These are phyloP conservation scores for Pichia inconspicua DNA, from an alignment of 1,139 yeast species.

Conservation along the genomic window DNA sequence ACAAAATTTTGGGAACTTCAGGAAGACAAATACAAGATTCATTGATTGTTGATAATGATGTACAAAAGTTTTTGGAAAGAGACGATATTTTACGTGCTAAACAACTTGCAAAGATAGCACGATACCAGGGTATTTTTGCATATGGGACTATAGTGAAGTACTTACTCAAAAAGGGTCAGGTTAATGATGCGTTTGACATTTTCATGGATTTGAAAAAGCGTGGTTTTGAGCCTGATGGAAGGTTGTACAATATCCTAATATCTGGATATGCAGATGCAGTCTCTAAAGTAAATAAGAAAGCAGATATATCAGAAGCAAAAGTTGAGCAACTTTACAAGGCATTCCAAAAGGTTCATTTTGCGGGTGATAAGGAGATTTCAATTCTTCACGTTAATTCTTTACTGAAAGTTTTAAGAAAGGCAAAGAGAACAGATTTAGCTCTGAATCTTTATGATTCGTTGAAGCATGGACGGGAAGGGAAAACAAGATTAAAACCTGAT, in stretches of 20 bases:
- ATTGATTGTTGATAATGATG: conserved; percentile 45
- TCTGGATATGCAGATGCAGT: conserved; percentile 43
- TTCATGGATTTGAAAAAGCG: conserved; percentile 52
- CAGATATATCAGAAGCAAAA: conserved; percentile 23
- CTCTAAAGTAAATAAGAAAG: conserved; percentile 7
- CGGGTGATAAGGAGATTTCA: conserved; percentile 14
- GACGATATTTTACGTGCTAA: conserved; percentile 47
- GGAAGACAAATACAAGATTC: conserved; percentile 52
- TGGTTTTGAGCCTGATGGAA: conserved; percentile 46
- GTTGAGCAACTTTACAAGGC: conserved; percentile 23
- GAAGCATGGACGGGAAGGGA: conserved; percentile 11
- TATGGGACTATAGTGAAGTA: conserved; percentile 52
- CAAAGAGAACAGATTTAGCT: conserved; percentile 26
- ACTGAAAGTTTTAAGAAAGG: conserved; percentile 29
- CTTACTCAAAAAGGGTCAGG: conserved; percentile 33
- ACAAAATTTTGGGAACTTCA: conserved; percentile 49
- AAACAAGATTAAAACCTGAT: conserved; percentile 24
- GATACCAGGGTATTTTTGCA: conserved; percentile 45
- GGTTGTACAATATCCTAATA: conserved; percentile 49
- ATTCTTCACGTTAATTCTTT: conserved; percentile 30
- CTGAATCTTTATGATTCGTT: conserved; percentile 25
- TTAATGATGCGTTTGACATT: conserved; percentile 42
- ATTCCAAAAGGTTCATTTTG: conserved; percentile 17
- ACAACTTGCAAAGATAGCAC: conserved; percentile 43
- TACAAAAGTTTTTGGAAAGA: conserved; percentile 39